Conservation (phyloP, 148 eudicot genomes). For the Dysphania ambrosioides region DNA sequence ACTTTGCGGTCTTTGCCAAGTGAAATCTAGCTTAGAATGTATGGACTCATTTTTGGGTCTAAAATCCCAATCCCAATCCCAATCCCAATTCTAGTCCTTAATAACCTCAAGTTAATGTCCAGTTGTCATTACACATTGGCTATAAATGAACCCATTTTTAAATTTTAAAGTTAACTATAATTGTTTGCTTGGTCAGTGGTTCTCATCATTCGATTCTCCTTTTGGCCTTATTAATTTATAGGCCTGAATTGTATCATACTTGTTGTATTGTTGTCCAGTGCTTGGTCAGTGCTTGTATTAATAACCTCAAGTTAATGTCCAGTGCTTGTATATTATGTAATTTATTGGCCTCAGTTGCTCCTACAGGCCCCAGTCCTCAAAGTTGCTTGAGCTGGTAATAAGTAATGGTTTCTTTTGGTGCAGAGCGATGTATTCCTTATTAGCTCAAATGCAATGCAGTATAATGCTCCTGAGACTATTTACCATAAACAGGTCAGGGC, state of each 20-base stretch:
- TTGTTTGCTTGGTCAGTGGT: no score
- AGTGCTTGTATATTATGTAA: no score
- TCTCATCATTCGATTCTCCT: no score
- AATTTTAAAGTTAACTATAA: no score
- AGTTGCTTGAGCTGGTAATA: no score
- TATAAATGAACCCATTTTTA: background rate
- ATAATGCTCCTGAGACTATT: slow-evolving; percentile 83
- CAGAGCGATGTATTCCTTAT: slow-evolving; percentile 87
- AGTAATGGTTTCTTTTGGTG: slow-evolving; percentile 27
- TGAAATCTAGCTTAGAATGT: background rate
- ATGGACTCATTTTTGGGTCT: background rate
- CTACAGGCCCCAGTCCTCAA: background rate
- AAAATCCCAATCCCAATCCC: background rate
- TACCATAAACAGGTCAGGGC: slow-evolving; percentile 73
- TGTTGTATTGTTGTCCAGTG: no score
- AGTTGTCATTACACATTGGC: background rate
- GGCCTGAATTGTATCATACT: no score
- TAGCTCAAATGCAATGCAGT: slow-evolving; percentile 90
- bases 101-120: background rate
- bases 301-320: no score
- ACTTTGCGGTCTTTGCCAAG: background rate
- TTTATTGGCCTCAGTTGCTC: no score
- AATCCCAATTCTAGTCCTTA: background rate
- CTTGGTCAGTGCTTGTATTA: no score
- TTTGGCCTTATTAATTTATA: no score